Percentiles rank a stretch among this genome's conserved stretches.
These are phyloP conservation scores for Cladophialophora bantiana DNA, from an alignment of 2,329 filamentous ascomycete species.

Conservation along the genomic window DNA sequence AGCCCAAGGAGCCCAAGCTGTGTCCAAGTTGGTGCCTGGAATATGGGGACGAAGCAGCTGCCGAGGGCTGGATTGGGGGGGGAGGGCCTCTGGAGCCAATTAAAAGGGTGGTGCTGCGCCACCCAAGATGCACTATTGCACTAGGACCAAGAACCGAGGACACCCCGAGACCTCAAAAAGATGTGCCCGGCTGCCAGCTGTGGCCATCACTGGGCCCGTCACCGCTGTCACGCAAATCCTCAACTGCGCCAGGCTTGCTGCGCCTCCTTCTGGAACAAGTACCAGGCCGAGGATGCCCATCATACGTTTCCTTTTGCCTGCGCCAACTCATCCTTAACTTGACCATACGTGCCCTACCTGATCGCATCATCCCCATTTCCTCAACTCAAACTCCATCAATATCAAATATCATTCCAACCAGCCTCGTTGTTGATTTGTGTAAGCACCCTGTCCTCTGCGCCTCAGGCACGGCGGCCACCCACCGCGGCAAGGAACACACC, in stretches of 20 bases:
- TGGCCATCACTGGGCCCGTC: neutral
- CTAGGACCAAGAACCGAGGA: neutral
- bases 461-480: constrained; percentile 12
- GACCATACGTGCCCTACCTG: neutral
- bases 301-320: constrained; percentile 7
- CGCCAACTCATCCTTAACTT: neutral
- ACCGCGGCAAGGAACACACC: constrained; percentile 6
- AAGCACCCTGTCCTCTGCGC: constrained; percentile 9
- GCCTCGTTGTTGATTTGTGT: constrained; percentile 21
- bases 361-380: constrained; percentile 14
- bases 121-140: constrained; percentile 8
- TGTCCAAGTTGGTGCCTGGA: neutral
- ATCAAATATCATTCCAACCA: neutral
- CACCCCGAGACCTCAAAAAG: neutral
- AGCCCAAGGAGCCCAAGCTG: neutral
- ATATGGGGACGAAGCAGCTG: neutral
- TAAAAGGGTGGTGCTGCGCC: constrained; percentile 18
- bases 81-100: constrained; percentile 10
- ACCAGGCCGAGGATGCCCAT: neutral
- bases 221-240: neutral
- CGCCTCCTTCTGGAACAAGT: constrained; percentile 3
- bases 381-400: neutral
- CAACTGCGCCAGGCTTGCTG: constrained; percentile 15
- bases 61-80: neutral
- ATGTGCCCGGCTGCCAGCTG: neutral